Base-by-base conservation (phyloP, 164 flowering plant species). In the Amborella trichopoda region DNA sequence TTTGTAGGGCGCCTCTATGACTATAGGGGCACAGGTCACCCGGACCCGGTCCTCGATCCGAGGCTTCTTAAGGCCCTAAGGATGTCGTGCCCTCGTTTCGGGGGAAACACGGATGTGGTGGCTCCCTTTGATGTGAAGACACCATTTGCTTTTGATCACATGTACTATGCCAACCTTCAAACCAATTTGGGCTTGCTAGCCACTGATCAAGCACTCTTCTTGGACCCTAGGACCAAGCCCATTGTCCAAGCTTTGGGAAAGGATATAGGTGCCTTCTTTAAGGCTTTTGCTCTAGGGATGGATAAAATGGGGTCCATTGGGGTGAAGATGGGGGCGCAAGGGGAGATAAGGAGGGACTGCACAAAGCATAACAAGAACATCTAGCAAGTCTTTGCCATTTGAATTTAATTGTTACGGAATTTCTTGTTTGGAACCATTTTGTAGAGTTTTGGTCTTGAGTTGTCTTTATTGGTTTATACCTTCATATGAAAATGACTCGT, bases 111-210 rank as follows among this genome's bases (percentile, higher is more conserved):
- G 0, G 73, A 71, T 38, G 54, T 87, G 19, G 79, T 80, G 0
- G 82, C 66, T 3, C 95, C 94, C 1, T 71, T 80, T 52, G 99
- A 91, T 58, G 86, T 77, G 1, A 72, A 75, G 6, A 87, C 96
- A 0, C 95, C 99, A 0, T 82, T 80, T 40, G 2, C 58, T 25
- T 84, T 91, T 42, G 96, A 84, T 44, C 71, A 91, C 52, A 76
- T 70, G 2, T 82, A 84, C 40, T 87, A 76, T 39, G 60, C 65
- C 28, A 81, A 87, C 42, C 57, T 87, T 58, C 71, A 68, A 64
- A 62, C 59, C 0, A 78, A 75, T 19, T 30, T 87, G 68, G 95
- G 99, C 5, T 37, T 91, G 38, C 24, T 91, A 23, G 70, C 70
- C 1, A 60, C 95, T 2, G 99, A 91, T 50, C 90, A 87, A 49